phyloP scores from a whole-genome alignment of 1,284 basidiomycete genomes.

The Neonothopanus nambi region DNA sequence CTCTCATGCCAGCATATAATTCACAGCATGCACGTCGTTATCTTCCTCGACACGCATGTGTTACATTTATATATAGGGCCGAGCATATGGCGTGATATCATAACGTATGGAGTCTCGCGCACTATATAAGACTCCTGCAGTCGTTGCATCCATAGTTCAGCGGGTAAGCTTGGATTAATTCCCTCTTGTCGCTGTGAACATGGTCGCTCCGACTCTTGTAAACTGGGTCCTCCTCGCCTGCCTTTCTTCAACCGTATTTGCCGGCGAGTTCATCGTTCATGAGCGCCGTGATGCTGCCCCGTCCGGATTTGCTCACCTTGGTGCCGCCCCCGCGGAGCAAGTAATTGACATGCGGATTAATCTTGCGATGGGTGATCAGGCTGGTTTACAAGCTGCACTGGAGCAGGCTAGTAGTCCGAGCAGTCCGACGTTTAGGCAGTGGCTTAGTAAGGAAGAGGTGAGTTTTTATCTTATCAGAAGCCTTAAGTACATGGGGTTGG shows the following conservation, averaged over 20 bases:
- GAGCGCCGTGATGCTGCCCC: neutral
- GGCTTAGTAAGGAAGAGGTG: slow-evolving; percentile 46
- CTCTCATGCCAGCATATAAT: too few relatives aligned
- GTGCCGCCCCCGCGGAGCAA: neutral
- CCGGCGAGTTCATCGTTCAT: neutral
- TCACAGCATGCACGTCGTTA: too few relatives aligned
- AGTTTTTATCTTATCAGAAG: neutral
- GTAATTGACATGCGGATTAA: slow-evolving; percentile 4
- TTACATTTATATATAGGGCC: too few relatives aligned
- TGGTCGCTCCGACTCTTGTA: neutral
- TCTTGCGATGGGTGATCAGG: slow-evolving; percentile 3
- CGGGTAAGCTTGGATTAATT: too few relatives aligned
- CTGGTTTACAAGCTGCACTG: slow-evolving; percentile 3
- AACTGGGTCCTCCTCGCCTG: neutral
- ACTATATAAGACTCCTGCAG: too few relatives aligned
- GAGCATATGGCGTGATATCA: too few relatives aligned
- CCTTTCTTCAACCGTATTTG: slow-evolving; percentile 1
- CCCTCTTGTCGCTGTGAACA: neutral
- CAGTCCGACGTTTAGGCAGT: slow-evolving; percentile 37
- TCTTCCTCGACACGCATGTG: too few relatives aligned
- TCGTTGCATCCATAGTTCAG: too few relatives aligned
- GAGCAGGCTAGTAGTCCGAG: slow-evolving; percentile 6
- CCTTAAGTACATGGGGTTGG: too few relatives aligned
- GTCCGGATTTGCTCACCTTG: neutral
- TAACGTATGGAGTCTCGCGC: too few relatives aligned